A percentile compares a stretch with the other conserved stretches of the same genome.
phyloP scores from a whole-genome alignment of 78 protist species.

The Planoprotostelium fungivorum region DNA sequence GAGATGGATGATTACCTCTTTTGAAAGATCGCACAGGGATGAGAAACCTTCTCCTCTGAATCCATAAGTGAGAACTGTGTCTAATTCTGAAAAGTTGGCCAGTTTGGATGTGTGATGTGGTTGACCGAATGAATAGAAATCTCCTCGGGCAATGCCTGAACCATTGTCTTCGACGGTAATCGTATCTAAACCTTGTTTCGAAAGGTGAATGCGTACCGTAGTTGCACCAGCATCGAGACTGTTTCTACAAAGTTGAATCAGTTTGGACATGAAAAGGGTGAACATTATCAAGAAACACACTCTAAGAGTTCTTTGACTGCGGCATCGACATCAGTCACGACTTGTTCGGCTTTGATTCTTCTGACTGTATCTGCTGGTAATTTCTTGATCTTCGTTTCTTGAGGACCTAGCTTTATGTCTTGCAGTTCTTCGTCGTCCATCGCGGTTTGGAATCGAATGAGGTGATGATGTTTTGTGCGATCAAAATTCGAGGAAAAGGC shows the following conservation, averaged over 20 bases:
- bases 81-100: not conserved
- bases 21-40: not conserved
- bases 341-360: not conserved
- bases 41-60: not conserved
- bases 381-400: not conserved
- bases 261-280: not conserved
- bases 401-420: too few relatives aligned
- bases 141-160: not conserved
- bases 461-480: too few relatives aligned
- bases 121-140: not conserved
- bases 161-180: not conserved
- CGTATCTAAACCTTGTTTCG: not conserved
- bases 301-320: not conserved
- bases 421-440: too few relatives aligned
- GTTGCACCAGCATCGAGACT: not conserved
- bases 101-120: not conserved
- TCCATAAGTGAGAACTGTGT: not conserved
- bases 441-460: too few relatives aligned
- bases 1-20: not conserved
- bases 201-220: not conserved
- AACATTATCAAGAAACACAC: not conserved
- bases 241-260: too few relatives aligned
- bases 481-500: too few relatives aligned
- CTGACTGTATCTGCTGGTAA: not conserved
- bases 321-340: not conserved